phyloP scores from a whole-genome alignment of 306 rosid species.

The Quercus dentata region DNA sequence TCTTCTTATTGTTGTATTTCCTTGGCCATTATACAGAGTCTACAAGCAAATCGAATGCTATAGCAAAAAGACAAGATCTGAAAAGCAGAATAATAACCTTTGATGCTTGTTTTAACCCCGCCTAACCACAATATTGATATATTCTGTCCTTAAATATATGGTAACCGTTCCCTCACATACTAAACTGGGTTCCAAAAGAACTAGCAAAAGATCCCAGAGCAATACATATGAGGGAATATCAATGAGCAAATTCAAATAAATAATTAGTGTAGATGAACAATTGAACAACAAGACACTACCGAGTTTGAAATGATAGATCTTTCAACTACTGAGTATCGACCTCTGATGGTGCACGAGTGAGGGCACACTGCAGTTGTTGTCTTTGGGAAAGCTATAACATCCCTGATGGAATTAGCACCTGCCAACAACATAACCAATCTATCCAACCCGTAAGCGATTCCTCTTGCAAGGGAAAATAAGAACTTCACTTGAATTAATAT shows the following conservation, averaged over 20 bases:
- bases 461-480: slow-evolving; percentile 47
- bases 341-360: slow-evolving; percentile 76
- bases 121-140: not conserved
- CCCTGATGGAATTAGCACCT: slow-evolving; percentile 80
- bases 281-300: slow-evolving; percentile 15
- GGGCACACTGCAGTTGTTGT: slow-evolving; percentile 95
- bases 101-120: no score
- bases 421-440: slow-evolving; percentile 90
- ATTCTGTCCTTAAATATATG: not conserved
- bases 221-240: not conserved
- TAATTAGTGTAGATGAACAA: not conserved
- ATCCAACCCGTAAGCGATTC: slow-evolving; percentile 89
- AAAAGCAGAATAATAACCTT: no score
- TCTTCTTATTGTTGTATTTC: no score
- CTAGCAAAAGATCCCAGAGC: not conserved
- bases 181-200: not conserved
- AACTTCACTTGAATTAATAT: not conserved
- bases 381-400: slow-evolving; percentile 94
- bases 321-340: slow-evolving; percentile 87
- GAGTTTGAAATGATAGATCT: slow-evolving; percentile 45
- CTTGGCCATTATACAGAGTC: no score
- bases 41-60: no score
- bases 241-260: not conserved
- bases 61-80: no score
- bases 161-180: not conserved